phyloP scores from a whole-genome alignment of 2,329 filamentous ascomycete genomes.

The Colletotrichum chrysophilum region DNA sequence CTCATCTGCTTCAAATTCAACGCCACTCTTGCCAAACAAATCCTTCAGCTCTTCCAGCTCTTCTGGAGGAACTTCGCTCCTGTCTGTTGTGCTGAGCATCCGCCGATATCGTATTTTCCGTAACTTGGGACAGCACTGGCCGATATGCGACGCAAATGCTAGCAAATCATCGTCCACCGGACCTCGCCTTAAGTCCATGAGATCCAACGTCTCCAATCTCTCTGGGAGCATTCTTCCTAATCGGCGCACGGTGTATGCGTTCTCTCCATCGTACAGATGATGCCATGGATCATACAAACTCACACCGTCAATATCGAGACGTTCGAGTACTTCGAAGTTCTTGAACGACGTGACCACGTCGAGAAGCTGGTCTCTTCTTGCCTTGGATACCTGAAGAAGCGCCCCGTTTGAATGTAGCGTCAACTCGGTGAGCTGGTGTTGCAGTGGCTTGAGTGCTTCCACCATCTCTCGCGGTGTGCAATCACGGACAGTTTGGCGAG shows the following conservation, averaged over 20 bases:
- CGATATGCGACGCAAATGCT: not conserved
- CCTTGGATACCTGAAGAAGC: not conserved
- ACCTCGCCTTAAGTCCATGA: not conserved
- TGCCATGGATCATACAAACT: not conserved
- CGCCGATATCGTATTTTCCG: not conserved
- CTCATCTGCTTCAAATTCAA: not conserved
- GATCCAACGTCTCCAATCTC: not conserved
- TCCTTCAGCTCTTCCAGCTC: not conserved
- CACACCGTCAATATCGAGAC: not conserved
- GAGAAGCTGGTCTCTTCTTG: not conserved
- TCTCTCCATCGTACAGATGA: not conserved
- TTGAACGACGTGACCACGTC: not conserved
- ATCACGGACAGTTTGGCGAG: not conserved
- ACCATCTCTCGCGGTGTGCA: not conserved
- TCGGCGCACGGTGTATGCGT: not conserved
- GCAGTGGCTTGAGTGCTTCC: not conserved
- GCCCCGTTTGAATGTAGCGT: not conserved
- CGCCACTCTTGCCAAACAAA: not conserved
- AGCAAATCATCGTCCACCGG: not conserved
- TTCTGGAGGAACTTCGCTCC: not conserved
- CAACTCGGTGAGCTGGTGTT: not conserved
- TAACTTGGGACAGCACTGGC: not conserved
- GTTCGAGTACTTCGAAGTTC: not conserved
- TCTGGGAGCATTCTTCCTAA: not conserved
- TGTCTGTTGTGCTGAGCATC: fast-evolving